Evolutionary conservation across 192 early-diverging fungal species (phyloP).

Genomic region (Coemansia sp.): DNA sequence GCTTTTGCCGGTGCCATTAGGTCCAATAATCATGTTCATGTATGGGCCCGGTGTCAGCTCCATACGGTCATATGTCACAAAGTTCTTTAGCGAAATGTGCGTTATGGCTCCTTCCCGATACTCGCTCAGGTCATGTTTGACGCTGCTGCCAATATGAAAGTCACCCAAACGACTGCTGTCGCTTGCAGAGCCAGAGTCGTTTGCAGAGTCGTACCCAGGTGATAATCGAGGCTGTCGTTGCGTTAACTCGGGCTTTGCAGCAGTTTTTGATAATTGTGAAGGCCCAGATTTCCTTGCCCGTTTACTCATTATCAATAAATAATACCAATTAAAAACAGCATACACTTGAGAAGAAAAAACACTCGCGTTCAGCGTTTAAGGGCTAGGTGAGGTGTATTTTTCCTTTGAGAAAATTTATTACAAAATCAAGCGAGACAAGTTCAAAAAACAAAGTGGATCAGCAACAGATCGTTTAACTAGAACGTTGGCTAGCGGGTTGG

Average conservation of each 20-base stretch:
- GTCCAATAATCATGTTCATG: conserved; percentile 97
- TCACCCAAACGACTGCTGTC: too few relatives aligned
- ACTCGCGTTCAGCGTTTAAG: too few relatives aligned
- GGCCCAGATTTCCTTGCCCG: neutral
- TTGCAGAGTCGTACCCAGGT: too few relatives aligned
- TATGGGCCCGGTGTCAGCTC: conserved; percentile 86
- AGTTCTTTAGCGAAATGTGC: conserved; percentile 58
- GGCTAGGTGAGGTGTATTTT: too few relatives aligned
- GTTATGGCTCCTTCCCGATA: conserved; percentile 40
- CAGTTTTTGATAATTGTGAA: too few relatives aligned
- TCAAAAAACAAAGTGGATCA: conserved; percentile 11
- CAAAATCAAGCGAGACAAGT: neutral
- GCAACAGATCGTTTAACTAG: neutral
- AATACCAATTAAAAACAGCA: neutral
- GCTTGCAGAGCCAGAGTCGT: too few relatives aligned
- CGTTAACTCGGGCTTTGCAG: too few relatives aligned
- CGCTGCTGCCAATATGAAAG: conserved; percentile 5
- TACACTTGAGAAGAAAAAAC: neutral
- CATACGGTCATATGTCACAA: conserved; percentile 92
- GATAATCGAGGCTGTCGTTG: too few relatives aligned
- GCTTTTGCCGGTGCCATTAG: conserved; percentile 95
- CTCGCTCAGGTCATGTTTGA: neutral
- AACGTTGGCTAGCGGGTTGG: neutral
- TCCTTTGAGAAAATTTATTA: too few relatives aligned
- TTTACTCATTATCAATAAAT: conserved; percentile 4